A percentile compares a stretch with the other conserved stretches of the same genome.
phyloP scores from a whole-genome alignment of 2,329 filamentous ascomycete species.

The Ophiostoma perfectum region DNA sequence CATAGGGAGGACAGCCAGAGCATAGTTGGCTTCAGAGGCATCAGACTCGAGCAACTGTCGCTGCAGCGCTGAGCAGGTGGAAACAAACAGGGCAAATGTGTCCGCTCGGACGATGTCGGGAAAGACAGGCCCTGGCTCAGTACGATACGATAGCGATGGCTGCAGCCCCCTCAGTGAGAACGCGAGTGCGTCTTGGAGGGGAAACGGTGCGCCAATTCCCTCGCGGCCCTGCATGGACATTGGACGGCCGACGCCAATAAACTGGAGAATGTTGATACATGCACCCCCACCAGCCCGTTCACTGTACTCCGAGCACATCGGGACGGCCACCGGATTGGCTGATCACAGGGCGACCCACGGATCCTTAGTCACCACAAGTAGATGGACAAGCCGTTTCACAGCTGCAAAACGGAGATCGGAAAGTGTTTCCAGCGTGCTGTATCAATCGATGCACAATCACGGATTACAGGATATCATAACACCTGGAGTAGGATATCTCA shows the following conservation, averaged over 20 bases:
- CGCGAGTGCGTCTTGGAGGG: no score
- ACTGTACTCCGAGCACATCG: background rate
- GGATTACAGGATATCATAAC: no score
- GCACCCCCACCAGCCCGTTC: background rate
- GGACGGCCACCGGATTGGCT: background rate
- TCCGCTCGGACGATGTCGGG: slow-evolving; percentile 21
- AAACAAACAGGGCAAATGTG: slow-evolving; percentile 2
- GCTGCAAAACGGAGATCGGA: no score
- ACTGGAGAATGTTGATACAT: background rate
- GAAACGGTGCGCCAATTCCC: slow-evolving; percentile 10
- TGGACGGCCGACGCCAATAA: background rate
- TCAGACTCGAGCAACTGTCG: background rate
- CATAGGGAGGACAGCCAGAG: no score
- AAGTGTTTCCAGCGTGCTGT: no score
- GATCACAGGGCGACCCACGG: background rate
- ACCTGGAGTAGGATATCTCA: no score
- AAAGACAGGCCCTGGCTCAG: slow-evolving; percentile 13
- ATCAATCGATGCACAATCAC: no score
- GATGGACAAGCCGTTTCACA: no score
- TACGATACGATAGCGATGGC: no score
- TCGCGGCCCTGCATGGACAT: background rate
- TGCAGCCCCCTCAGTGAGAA: no score
- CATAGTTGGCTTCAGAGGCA: background rate
- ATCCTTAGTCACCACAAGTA: background rate
- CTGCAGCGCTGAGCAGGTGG: background rate